Base-by-base conservation (phyloP, 73 alveolate species). In the Breviolum minutum region DNA sequence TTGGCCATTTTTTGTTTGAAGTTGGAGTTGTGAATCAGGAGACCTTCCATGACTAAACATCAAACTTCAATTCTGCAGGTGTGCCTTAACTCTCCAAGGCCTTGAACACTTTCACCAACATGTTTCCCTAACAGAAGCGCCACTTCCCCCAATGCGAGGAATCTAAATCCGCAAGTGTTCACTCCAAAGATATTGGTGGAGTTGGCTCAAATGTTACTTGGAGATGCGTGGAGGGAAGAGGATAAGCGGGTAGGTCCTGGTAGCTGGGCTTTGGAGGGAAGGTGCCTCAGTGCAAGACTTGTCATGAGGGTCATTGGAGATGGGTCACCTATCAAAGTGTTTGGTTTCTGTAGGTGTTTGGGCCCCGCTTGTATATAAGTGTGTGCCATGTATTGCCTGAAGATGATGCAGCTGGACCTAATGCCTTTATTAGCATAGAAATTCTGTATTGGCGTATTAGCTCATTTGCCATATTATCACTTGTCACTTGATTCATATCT, bases 151-250 rank as follows among this genome's bases (percentile, higher is more conserved):
- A 10, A 19, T 73, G 48, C 60, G 19, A 86, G 94, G 94, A 20
- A 8, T 61, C 3, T 6, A 26, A 86, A 86, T 29, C 48, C 69
- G 27, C 63, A 63, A 63, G 29, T 86, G 32, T 86, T 63, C 94
- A 86, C 63, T 16, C 81, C 77, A 16, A 24, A 61, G 81, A 86
- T 62, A n/a, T 16, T 86, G 94, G 80, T 63, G 63, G 80, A 86
- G 64, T 63, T 86, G 94, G 94, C 80, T 26, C 63, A 63, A 12
- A 63, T 86, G 94, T 27, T 61, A 40, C 92, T 62, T 22, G 90
- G 68, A 10, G 87, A 68, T 68, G 77, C 1, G 24, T 68, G n/a
- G 24, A 68, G 77, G 24, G 77, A 68, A 17, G 77, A 68, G 24
- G 77, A 68, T 68, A 6, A 68, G 5, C 54, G 3, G 54, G 54